phyloP scores from a whole-genome alignment of 1,139 yeast genomes.

The Hansenula anomala region DNA sequence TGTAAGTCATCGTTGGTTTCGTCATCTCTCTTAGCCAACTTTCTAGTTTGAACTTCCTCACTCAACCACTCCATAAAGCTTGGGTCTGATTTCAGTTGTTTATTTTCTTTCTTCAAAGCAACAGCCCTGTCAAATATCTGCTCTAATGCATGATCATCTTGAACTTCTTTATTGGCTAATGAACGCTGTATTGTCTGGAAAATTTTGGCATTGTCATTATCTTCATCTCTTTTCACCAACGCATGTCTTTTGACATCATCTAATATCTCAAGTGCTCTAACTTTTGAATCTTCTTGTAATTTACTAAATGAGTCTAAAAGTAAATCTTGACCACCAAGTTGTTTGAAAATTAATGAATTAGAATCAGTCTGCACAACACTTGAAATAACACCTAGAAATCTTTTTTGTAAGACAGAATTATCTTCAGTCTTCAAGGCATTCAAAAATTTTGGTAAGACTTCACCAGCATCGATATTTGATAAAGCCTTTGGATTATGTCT shows the following conservation, averaged over 20 bases:
- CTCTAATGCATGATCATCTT: constrained; percentile 38
- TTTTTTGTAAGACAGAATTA: constrained; percentile 33
- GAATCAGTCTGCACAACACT: constrained; percentile 32
- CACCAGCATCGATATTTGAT: constrained; percentile 21
- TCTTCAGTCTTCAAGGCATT: constrained; percentile 14
- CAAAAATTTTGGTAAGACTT: constrained; percentile 19
- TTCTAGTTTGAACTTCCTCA: constrained; percentile 39
- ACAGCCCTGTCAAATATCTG: constrained; percentile 39
- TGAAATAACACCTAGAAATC: constrained; percentile 45
- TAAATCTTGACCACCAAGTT: constrained; percentile 10
- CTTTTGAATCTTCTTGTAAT: constrained; percentile 18
- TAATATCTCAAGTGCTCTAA: constrained; percentile 22
- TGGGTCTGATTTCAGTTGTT: constrained; percentile 23
- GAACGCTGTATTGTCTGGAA: constrained; percentile 15
- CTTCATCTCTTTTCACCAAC: constrained; percentile 13
- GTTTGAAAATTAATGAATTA: constrained; percentile 13
- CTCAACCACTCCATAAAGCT: constrained; percentile 61
- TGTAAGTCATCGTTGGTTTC: constrained; percentile 32
- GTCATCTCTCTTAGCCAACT: constrained; percentile 22
- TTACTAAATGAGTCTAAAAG: constrained; percentile 19
- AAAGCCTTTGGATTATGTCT: constrained; percentile 73
- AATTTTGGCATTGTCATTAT: constrained; percentile 6
- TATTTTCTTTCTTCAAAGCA: constrained; percentile 25
- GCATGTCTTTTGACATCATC: constrained; percentile 14
- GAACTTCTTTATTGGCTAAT: constrained; percentile 21